These are phyloP conservation scores for Saccharomycopsis sp. DNA, from an alignment of 805 yeast genomes.

Conservation along the genomic window DNA sequence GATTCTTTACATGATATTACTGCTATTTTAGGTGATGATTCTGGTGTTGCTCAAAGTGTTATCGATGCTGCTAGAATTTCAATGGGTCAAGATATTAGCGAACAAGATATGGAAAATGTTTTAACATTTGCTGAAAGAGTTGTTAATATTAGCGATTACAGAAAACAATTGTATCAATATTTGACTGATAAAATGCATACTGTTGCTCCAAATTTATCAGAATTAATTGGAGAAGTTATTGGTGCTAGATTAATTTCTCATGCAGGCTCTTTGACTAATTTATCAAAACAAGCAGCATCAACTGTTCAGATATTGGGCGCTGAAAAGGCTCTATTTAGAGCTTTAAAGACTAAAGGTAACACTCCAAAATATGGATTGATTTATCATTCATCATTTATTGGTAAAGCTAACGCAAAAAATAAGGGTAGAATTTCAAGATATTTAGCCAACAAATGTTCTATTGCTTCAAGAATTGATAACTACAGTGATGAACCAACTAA, in stretches of 20 bases:
- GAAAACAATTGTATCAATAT: conserved; percentile 76
- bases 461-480: conserved; percentile 97
- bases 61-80: conserved; percentile 94
- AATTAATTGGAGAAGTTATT: conserved; percentile 96
- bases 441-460: conserved; percentile 97
- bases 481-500: conserved; percentile 91
- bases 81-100: conserved; percentile 98
- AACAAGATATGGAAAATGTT: conserved; percentile 88
- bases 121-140: conserved; percentile 89
- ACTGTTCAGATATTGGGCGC: conserved; percentile 98
- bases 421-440: conserved; percentile 99
- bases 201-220: conserved; percentile 95
- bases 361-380: conserved; percentile 95
- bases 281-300: conserved; percentile 98
- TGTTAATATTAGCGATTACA: conserved; percentile 84
- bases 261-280: conserved; percentile 94
- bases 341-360: conserved; percentile 92
- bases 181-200: conserved; percentile 93
- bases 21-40: conserved; percentile 78
- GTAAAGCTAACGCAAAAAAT: conserved; percentile 91
- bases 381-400: conserved; percentile 91
- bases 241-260: conserved; percentile 98
- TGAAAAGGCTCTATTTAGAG: conserved; percentile 94
- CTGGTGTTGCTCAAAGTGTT: conserved; percentile 84
- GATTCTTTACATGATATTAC: conserved; percentile 87